phyloP scores from a whole-genome alignment of 768 basidiomycete species.

The Lentinula boryana region DNA sequence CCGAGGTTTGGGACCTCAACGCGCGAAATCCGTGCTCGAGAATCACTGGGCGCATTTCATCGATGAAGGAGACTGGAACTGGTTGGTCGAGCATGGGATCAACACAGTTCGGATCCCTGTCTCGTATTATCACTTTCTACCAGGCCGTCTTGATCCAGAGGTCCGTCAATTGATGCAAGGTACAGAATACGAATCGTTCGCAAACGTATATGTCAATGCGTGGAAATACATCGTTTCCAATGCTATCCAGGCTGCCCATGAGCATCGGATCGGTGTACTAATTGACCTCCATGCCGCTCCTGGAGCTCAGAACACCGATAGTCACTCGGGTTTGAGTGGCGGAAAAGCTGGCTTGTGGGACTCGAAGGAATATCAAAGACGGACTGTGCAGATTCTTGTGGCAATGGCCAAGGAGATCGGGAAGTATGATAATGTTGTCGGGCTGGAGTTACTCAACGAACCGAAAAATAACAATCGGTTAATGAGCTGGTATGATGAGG shows the following conservation, averaged over 20 bases:
- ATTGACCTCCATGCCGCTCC: constrained; percentile 77
- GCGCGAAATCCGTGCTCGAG: constrained; percentile 40
- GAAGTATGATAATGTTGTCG: constrained; percentile 45
- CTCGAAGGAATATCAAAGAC: constrained; percentile 30
- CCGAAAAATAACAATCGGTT: constrained; percentile 45
- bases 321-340: constrained; percentile 60
- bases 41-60: constrained; percentile 75
- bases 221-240: constrained; percentile 60
- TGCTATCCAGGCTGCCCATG: constrained; percentile 45
- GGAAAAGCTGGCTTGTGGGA: constrained; percentile 44
- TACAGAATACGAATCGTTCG: constrained; percentile 58
- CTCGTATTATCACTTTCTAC: constrained; percentile 31
- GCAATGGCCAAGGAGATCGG: constrained; percentile 32
- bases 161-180: constrained; percentile 27
- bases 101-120: constrained; percentile 58
- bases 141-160: neutral
- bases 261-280: constrained; percentile 63
- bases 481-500: constrained; percentile 56
- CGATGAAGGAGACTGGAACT: constrained; percentile 55
- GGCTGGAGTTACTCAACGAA: constrained; percentile 58
- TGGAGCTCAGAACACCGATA: constrained; percentile 67
- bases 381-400: constrained; percentile 43
- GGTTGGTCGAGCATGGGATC: constrained; percentile 50
- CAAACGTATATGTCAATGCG: constrained; percentile 51
- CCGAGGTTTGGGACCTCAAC: constrained; percentile 28